phyloP scores from a whole-genome alignment of 1,284 basidiomycete genomes.

The Coriolopsis trogii region DNA sequence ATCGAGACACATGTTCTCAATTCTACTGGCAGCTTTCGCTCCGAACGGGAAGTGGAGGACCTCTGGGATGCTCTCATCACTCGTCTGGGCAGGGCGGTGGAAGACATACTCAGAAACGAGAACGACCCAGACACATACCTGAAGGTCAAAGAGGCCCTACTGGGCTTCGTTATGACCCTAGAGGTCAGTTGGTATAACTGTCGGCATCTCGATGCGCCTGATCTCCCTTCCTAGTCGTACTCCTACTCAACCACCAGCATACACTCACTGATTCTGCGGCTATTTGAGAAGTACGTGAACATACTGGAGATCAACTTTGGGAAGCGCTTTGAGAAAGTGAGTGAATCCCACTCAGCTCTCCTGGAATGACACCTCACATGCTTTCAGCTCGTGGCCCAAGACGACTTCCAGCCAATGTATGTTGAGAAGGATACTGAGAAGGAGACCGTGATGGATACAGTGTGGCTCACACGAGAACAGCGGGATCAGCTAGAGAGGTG shows the following conservation, averaged over 20 bases:
- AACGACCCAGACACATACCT: conserved; percentile 85
- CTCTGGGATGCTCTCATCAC: conserved; percentile 92
- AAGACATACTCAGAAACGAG: conserved; percentile 74
- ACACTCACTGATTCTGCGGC: conserved; percentile 81
- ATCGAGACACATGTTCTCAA: conserved; percentile 93
- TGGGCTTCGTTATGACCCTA: conserved; percentile 91
- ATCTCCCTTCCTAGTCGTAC: conserved; percentile 60
- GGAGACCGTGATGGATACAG: conserved; percentile 77
- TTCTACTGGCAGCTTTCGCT: conserved; percentile 86
- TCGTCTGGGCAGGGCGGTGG: conserved; percentile 78
- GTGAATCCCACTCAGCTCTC: conserved; percentile 18
- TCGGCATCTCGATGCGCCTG: neutral
- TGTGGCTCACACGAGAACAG: conserved; percentile 83
- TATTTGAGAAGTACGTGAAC: conserved; percentile 91
- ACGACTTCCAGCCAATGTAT: conserved; percentile 93
- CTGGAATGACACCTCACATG: conserved; percentile 1
- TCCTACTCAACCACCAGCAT: conserved; percentile 85
- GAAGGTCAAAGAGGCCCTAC: conserved; percentile 82
- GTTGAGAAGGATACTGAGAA: conserved; percentile 76
- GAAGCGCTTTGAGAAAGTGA: conserved; percentile 79
- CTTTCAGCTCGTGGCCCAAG: conserved; percentile 80
- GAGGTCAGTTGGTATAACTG: conserved; percentile 60
- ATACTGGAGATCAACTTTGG: conserved; percentile 86
- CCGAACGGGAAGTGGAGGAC: conserved; percentile 90
- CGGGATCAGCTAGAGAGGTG: conserved; percentile 66